These are phyloP conservation scores for Nevesoporus exiguus DNA, from an alignment of 768 basidiomycete genomes.

Conservation along the genomic window DNA sequence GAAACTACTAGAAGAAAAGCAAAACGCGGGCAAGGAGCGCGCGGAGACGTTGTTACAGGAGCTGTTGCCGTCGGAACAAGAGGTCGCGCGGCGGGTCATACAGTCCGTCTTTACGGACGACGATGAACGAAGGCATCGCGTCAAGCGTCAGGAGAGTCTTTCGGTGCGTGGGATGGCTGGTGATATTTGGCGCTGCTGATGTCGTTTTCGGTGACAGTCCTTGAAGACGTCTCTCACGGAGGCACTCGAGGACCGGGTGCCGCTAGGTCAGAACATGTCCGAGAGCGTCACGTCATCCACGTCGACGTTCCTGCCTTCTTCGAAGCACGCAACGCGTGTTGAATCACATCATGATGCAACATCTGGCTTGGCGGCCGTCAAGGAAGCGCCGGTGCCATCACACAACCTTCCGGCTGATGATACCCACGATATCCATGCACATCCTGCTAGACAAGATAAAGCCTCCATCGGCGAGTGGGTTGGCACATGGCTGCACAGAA, in stretches of 20 bases:
- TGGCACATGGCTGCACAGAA: conserved; percentile 69
- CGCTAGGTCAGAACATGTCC: conserved; percentile 27
- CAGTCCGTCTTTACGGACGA: conserved; percentile 58
- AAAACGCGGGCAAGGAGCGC: conserved; percentile 46
- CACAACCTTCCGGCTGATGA: conserved; percentile 1
- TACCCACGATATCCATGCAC: conserved; percentile 11
- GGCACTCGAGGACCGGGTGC: conserved; percentile 49
- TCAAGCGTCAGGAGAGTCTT: conserved; percentile 57
- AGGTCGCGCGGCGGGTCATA: conserved; percentile 63
- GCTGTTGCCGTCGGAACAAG: conserved; percentile 57
- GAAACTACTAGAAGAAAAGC: conserved; percentile 55
- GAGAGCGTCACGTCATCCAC: conserved; percentile 21
- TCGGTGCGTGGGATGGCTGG: conserved; percentile 39
- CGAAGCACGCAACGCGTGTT: neutral
- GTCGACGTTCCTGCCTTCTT: conserved; percentile 4
- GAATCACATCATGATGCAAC: conserved; percentile 2
- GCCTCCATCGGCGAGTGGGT: conserved; percentile 66
- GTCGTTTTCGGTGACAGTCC: conserved; percentile 31
- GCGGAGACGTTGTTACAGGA: conserved; percentile 57
- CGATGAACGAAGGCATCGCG: conserved; percentile 42
- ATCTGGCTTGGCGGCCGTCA: neutral
- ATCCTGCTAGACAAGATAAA: conserved; percentile 31
- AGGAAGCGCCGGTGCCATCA: conserved; percentile 6
- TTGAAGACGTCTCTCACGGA: conserved; percentile 45
- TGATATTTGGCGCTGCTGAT: neutral